These are phyloP conservation scores for Podila horticola DNA, from an alignment of 192 early-diverging fungal species.

Conservation along the genomic window DNA sequence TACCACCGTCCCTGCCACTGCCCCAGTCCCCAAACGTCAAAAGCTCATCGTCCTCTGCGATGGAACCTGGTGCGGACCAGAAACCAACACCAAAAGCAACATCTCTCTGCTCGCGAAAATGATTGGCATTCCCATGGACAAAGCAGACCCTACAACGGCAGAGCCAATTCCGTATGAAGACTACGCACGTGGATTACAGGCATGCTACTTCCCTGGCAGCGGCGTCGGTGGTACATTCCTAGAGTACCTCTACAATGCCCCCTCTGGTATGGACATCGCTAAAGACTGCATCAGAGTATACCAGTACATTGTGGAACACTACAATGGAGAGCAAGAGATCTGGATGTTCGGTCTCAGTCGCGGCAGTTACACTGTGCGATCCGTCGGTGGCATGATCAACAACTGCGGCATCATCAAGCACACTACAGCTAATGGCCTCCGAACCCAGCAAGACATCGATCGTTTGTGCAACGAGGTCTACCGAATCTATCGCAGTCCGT, in stretches of 20 bases:
- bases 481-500: constrained; percentile 11
- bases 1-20: no score
- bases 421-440: background rate
- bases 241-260: constrained; percentile 6
- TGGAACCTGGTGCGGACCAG: constrained; percentile 25
- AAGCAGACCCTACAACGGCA: no score
- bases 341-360: constrained; percentile 52
- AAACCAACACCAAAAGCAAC: constrained; percentile 16
- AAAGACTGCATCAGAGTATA: constrained; percentile 10
- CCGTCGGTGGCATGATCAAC: constrained; percentile 29
- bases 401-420: constrained; percentile 30
- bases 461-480: constrained; percentile 14
- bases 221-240: constrained; percentile 11
- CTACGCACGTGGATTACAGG: background rate
- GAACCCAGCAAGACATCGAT: background rate
- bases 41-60: constrained; percentile 25
- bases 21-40: background rate
- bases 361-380: constrained; percentile 26
- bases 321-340: constrained; percentile 27
- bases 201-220: constrained; percentile 13
- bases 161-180: background rate
- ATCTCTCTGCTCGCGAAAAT: constrained; percentile 15
- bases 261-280: constrained; percentile 8
- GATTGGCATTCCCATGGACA: background rate
- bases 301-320: constrained; percentile 12